A percentile compares a stretch with the other conserved stretches of the same genome.
Evolutionary conservation across 1,284 basidiomycete species (phyloP).

Genomic region (Thecaphora thlaspeos): DNA sequence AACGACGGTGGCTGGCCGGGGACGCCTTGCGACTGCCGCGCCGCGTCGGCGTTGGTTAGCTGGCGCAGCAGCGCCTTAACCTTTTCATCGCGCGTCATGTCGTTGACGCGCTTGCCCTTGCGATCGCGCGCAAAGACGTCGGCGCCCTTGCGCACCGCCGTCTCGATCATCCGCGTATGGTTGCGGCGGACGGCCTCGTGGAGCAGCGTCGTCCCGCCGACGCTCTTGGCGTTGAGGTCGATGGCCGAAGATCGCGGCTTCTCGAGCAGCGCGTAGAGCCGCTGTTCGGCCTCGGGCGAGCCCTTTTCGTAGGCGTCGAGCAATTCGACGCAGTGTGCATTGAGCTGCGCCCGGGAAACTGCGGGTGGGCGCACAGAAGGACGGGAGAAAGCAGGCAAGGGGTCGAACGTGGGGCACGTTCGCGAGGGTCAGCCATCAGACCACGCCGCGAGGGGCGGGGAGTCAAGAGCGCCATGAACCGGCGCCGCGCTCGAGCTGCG

Average conservation of each 20-base stretch:
- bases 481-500: too few relatives aligned
- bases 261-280: constrained; percentile 52
- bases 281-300: constrained; percentile 62
- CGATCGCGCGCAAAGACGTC: constrained; percentile 86
- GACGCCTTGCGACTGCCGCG: constrained; percentile 61
- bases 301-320: constrained; percentile 60
- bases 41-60: constrained; percentile 59
- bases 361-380: neutral
- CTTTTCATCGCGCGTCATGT: constrained; percentile 70
- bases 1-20: constrained; percentile 46
- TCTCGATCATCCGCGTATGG: constrained; percentile 77
- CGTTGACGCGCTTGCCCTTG: constrained; percentile 72
- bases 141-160: constrained; percentile 78
- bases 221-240: constrained; percentile 44
- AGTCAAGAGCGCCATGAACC: too few relatives aligned
- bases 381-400: too few relatives aligned
- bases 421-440: too few relatives aligned
- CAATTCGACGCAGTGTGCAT: constrained; percentile 72
- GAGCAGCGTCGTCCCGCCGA: constrained; percentile 66
- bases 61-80: constrained; percentile 81
- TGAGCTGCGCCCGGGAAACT: constrained; percentile 80
- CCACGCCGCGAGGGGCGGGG: too few relatives aligned
- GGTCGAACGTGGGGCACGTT: too few relatives aligned
- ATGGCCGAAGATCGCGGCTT: constrained; percentile 36
- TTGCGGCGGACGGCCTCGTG: constrained; percentile 84